Percentiles rank a stretch among this genome's conserved stretches.
phyloP scores from a whole-genome alignment of 352 stramenopile species.

The Elongisporangium prolatum region DNA sequence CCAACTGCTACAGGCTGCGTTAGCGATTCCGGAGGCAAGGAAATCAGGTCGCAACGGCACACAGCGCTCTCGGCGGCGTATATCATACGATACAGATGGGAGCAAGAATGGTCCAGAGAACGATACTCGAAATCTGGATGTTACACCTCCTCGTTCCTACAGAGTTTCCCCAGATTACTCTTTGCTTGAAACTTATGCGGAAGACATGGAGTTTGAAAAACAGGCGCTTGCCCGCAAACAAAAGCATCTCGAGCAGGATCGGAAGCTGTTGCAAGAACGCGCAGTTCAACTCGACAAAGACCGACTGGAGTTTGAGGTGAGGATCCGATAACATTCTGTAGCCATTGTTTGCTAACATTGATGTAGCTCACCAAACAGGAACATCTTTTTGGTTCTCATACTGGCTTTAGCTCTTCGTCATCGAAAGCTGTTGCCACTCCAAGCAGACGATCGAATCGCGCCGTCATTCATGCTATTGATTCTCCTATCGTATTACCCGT shows the following conservation, averaged over 20 bases:
- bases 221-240: constrained; percentile 23
- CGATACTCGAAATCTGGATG: constrained; percentile 5
- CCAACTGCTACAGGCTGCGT: constrained; percentile 59
- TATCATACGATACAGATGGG: not conserved
- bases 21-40: constrained; percentile 12
- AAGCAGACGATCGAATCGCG: constrained; percentile 11
- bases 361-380: constrained; percentile 38
- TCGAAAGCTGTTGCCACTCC: constrained; percentile 2
- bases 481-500: constrained; percentile 36
- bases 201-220: constrained; percentile 34
- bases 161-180: constrained; percentile 9
- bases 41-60: not conserved
- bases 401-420: not conserved
- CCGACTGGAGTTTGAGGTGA: constrained; percentile 54
- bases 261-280: constrained; percentile 39
- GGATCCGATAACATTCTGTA: not conserved
- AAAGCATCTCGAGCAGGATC: constrained; percentile 37
- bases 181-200: constrained; percentile 17
- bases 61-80: not conserved
- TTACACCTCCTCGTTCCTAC: constrained; percentile 2
- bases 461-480: constrained; percentile 6
- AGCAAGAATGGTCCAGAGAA: not conserved
- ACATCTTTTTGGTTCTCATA: constrained; percentile 14
- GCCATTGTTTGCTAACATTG: not conserved
- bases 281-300: constrained; percentile 58